Conservation (phyloP, 2,329 filamentous ascomycete genomes). For the Aspergillus texensis region DNA sequence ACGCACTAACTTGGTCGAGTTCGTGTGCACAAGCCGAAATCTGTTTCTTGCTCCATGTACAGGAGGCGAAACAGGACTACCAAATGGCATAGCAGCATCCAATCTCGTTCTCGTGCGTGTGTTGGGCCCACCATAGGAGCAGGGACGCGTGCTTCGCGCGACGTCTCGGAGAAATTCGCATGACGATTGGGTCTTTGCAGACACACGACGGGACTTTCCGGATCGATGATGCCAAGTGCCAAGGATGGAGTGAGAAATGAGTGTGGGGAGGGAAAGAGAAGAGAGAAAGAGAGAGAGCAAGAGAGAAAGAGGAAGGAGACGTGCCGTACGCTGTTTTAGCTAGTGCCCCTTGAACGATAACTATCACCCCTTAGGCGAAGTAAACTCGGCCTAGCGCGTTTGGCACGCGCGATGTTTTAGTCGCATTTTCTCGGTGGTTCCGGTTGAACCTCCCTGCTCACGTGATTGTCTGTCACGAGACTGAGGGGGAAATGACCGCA, state of each 20-base stretch:
- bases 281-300: neutral
- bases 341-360: too few relatives aligned
- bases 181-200: neutral
- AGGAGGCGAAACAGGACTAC: too few relatives aligned
- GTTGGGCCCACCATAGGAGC: neutral
- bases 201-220: neutral
- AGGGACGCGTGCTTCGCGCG: neutral
- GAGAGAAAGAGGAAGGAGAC: too few relatives aligned
- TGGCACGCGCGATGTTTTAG: too few relatives aligned
- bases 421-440: neutral
- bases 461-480: neutral
- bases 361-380: too few relatives aligned
- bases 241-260: neutral
- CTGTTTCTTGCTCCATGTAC: too few relatives aligned
- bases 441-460: neutral
- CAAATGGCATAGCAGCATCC: neutral
- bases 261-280: neutral
- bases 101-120: neutral
- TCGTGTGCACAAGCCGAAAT: neutral
- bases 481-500: neutral
- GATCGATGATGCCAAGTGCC: neutral
- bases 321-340: too few relatives aligned
- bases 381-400: too few relatives aligned
- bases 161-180: neutral
- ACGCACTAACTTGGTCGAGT: neutral